Base-by-base conservation (phyloP, 441 rosid genomes). In the Populus hybrid region DNA sequence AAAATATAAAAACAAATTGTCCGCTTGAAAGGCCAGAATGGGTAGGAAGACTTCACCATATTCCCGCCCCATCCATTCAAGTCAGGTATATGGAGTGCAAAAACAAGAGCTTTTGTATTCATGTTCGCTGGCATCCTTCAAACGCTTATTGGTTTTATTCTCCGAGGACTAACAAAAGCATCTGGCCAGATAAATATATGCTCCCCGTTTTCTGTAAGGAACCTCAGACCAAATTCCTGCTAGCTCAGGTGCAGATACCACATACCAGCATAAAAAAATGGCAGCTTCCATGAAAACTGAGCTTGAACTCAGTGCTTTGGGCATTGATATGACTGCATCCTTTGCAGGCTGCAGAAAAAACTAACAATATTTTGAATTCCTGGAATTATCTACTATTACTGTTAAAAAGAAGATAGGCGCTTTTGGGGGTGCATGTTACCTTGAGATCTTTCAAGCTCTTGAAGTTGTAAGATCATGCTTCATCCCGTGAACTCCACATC, bases 381-480 rank as follows among this genome's bases (percentile, higher is more conserved):
- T n/a, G 2, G 0, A 70, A 38, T 9, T 12, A n/a, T 40, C 35
- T 5, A 4, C 21, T 14, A 24, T 16, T 36, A 34, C 53, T 9
- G 50, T 36, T 2, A 23, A 69, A 14, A 67, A 11, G 28, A 3
- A 46, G 72, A 36, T 19, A 50, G 59, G 59, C n/a, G 28, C 0
- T 28, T 50, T 69, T 3, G 1, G 50, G 53, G 46, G 24, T 69
- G 24, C 36, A 35, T 69, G n/a, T n/a, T 34, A 12, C 23, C 9
- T 6, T 14, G 74, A 71, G 64, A 46, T 46, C 74, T 46, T 71
- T 35, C 18, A 71, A 42, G 74, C 28, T 71, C 64, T 46, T 12
- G 64, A 42, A 12, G 74, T 16, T 46, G 3, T 38, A 7, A 66
- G 5, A 32, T 30, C 32, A 40, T 38, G 23, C 57, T 61, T 61